Conservation (phyloP, 2,329 filamentous ascomycete genomes). For the Beauveria caledonica region DNA sequence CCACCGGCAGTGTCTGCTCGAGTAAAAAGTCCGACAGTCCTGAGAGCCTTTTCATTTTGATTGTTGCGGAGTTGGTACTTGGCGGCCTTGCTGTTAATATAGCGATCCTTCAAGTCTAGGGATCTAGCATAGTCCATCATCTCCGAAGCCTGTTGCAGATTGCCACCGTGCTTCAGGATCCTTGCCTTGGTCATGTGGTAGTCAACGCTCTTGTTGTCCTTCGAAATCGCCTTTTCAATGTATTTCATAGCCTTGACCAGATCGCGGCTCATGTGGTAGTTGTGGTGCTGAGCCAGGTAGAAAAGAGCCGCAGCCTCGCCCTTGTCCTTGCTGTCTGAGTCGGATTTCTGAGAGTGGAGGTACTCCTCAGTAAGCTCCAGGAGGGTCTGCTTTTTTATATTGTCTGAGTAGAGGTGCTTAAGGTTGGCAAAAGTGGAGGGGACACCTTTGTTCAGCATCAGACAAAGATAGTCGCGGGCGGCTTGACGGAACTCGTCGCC, state of each 20-base stretch:
- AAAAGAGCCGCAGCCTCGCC: slow-evolving; percentile 78
- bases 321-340: slow-evolving; percentile 38
- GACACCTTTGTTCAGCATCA: slow-evolving; percentile 85
- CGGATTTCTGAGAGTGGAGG: slow-evolving; percentile 48
- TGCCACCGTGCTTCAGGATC: slow-evolving; percentile 85
- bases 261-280: slow-evolving; percentile 81
- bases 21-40: slow-evolving; percentile 91
- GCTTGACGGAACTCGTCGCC: slow-evolving; percentile 74
- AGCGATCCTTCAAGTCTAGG: slow-evolving; percentile 83
- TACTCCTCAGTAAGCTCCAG: slow-evolving; percentile 73
- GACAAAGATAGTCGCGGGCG: slow-evolving; percentile 68
- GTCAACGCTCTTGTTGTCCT: slow-evolving; percentile 75
- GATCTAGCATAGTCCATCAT: slow-evolving; percentile 81
- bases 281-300: slow-evolving; percentile 95
- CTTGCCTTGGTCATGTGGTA: slow-evolving; percentile 93
- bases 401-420: slow-evolving; percentile 80
- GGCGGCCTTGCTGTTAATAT: slow-evolving; percentile 96
- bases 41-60: slow-evolving; percentile 75
- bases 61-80: slow-evolving; percentile 95
- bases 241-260: slow-evolving; percentile 72
- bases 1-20: slow-evolving; percentile 82
- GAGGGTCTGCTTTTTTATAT: slow-evolving; percentile 68
- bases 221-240: slow-evolving; percentile 73
- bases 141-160: slow-evolving; percentile 70
- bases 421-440: slow-evolving; percentile 96